Percentiles rank a stretch among this genome's conserved stretches.
These are phyloP conservation scores for Trichoderma cornu-damae DNA, from an alignment of 2,329 filamentous ascomycete genomes.

Conservation along the genomic window DNA sequence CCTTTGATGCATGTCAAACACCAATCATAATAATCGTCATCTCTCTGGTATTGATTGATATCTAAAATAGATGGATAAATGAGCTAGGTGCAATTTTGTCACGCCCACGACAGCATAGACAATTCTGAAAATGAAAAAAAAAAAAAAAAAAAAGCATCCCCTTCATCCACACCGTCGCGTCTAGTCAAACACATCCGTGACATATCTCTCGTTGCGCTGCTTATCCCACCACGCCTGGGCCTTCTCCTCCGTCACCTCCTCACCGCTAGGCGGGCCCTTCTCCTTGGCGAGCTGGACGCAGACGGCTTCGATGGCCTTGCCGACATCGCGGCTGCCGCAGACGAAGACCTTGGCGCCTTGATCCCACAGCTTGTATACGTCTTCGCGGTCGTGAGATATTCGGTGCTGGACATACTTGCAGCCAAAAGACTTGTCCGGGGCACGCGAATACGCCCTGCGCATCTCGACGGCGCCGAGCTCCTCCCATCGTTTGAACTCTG, in stretches of 20 bases:
- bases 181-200: slow-evolving; percentile 57
- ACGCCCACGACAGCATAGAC: neutral
- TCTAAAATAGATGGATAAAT: too few species aligned
- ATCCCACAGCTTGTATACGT: slow-evolving; percentile 37
- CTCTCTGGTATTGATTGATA: too few species aligned
- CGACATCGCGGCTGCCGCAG: slow-evolving; percentile 55
- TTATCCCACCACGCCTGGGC: slow-evolving; percentile 45
- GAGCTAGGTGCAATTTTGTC: too few species aligned
- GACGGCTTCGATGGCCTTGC: slow-evolving; percentile 42
- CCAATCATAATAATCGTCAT: too few species aligned
- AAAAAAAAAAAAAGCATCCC: too few species aligned
- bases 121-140: neutral
- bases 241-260: slow-evolving; percentile 36
- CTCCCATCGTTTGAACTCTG: slow-evolving; percentile 57
- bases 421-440: slow-evolving; percentile 40
- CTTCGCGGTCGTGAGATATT: slow-evolving; percentile 34
- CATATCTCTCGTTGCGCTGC: slow-evolving; percentile 50
- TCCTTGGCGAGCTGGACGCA: slow-evolving; percentile 35
- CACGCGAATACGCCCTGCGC: slow-evolving; percentile 52
- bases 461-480: slow-evolving; percentile 55
- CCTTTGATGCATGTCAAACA: too few species aligned
- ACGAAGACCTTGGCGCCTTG: slow-evolving; percentile 54
- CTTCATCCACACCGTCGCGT: neutral
- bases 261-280: slow-evolving; percentile 28
- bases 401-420: slow-evolving; percentile 46